These are phyloP conservation scores for Cucurbita pepo DNA, from an alignment of 306 rosid species.

Conservation along the genomic window DNA sequence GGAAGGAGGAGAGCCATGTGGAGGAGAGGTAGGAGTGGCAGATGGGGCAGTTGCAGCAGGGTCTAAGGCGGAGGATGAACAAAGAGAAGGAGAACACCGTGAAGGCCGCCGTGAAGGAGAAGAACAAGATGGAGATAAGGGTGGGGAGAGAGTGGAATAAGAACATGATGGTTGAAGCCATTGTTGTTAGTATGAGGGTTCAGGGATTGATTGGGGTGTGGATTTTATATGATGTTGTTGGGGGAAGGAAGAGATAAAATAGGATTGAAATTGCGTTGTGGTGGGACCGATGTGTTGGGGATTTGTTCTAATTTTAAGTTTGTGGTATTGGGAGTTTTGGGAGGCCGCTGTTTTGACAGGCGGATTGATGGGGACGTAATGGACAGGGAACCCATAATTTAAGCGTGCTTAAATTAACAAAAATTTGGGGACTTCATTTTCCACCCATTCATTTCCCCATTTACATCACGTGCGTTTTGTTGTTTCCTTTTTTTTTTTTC, in stretches of 20 bases:
- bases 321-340: neutral
- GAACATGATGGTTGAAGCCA: too few relatives aligned
- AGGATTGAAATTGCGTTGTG: too few relatives aligned
- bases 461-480: neutral
- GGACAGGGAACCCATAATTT: neutral
- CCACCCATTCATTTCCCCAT: neutral
- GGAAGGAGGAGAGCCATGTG: slow-evolving; percentile 14
- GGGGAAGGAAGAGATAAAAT: too few relatives aligned
- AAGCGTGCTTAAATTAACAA: neutral
- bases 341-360: neutral
- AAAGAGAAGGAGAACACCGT: slow-evolving; percentile 38
- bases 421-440: neutral
- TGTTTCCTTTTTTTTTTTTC: neutral
- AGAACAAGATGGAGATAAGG: slow-evolving; percentile 28
- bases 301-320: too few relatives aligned
- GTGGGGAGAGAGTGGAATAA: slow-evolving; percentile 2
- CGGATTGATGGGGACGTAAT: neutral
- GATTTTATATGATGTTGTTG: too few relatives aligned
- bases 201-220: too few relatives aligned
- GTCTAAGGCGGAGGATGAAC: slow-evolving; percentile 39
- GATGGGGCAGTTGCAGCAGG: slow-evolving; percentile 57
- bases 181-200: too few relatives aligned
- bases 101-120: slow-evolving; percentile 45
- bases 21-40: slow-evolving; percentile 36
- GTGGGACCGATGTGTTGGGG: too few relatives aligned